These are phyloP conservation scores for Daedaleopsis sinensis DNA, from an alignment of 768 basidiomycete species.

Conservation along the genomic window DNA sequence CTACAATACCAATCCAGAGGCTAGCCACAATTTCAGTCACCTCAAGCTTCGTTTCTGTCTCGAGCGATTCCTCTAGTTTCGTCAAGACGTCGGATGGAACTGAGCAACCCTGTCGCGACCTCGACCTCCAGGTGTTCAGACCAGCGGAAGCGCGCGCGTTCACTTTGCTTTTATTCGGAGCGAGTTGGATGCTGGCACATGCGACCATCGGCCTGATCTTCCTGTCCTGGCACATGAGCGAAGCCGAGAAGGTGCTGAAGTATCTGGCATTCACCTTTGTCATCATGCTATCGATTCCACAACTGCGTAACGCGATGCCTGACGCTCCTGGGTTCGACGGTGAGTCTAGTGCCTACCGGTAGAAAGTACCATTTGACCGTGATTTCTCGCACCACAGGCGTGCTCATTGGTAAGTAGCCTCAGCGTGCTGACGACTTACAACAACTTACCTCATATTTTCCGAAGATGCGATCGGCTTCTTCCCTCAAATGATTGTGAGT, in stretches of 20 bases:
- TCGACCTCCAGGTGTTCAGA: slow-evolving; percentile 47
- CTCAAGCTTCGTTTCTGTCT: slow-evolving; percentile 49
- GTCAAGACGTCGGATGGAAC: slow-evolving; percentile 26
- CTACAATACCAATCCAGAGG: slow-evolving; percentile 45
- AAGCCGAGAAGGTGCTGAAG: slow-evolving; percentile 36
- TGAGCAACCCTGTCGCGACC: slow-evolving; percentile 42
- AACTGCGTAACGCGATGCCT: slow-evolving; percentile 57
- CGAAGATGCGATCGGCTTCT: slow-evolving; percentile 58
- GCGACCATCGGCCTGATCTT: slow-evolving; percentile 49
- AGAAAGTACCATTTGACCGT: not conserved
- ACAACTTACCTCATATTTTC: not conserved
- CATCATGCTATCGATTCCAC: slow-evolving; percentile 50
- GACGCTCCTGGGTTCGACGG: slow-evolving; percentile 57
- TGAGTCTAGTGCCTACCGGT: slow-evolving; percentile 15
- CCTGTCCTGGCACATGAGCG: slow-evolving; percentile 41
- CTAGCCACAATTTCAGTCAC: slow-evolving; percentile 46
- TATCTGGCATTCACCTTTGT: slow-evolving; percentile 43
- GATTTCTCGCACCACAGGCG: slow-evolving; percentile 34
- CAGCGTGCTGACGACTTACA: too few species aligned
- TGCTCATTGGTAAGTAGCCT: slow-evolving; percentile 45
- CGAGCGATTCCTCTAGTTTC: slow-evolving; percentile 43
- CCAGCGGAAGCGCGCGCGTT: slow-evolving; percentile 49
- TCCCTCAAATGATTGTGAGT: slow-evolving; percentile 59
- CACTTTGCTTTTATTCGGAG: slow-evolving; percentile 47
- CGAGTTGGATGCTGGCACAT: slow-evolving; percentile 60